Evolutionary conservation across 1,284 basidiomycete genomes (phyloP), one percentile per base, ranked within the genome.

Genomic region (Bjerkandera adusta): DNA sequence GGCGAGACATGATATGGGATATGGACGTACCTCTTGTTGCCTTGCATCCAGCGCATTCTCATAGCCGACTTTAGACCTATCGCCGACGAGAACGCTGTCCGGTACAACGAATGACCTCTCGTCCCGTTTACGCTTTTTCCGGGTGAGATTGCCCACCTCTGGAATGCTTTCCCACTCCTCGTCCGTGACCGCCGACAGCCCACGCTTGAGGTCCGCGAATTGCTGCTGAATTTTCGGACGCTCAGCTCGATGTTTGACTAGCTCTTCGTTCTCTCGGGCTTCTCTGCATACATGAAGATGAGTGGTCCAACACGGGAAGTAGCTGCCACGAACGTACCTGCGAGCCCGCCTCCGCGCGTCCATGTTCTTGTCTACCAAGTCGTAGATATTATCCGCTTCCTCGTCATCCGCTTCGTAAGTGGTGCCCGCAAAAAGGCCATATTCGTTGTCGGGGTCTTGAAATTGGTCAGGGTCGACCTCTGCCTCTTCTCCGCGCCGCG

Each of bases 341-440:
- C 88, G 81, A 54, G 75, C 79, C 64, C 81, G 78, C 57, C 97
- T 72, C 50, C 96, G 75, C 48, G 85, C 79, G 62, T 97, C 95
- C 88, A 99, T 96, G 38, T 86, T 85, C 41, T 81, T 74, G 63
- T 98, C 95, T 3, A 98, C 93, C 18, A 72, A 61, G 21, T 97
- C 95, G 68, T 97, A 99, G 45, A 98, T 97, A 57, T 80, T 79
- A 66, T 99, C 96, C 0, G 96, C 97, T 64, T 98, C 96, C 61
- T 97, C 95, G 55, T 99, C 97, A 57, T 99, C 96, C 44, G 90
- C 87, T 64, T 99, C 96, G 65, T 99, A 98, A 0, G 92, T 92
- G 6, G 88, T 93, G 6, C 93, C 93, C 1, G 94, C 92, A 63
- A 99, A 98, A 6, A 99, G 77, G 29, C 95, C 96, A 50, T 86